These are phyloP conservation scores for Ampelomyces quisqualis DNA, from an alignment of 2,329 filamentous ascomycete species.

Conservation along the genomic window DNA sequence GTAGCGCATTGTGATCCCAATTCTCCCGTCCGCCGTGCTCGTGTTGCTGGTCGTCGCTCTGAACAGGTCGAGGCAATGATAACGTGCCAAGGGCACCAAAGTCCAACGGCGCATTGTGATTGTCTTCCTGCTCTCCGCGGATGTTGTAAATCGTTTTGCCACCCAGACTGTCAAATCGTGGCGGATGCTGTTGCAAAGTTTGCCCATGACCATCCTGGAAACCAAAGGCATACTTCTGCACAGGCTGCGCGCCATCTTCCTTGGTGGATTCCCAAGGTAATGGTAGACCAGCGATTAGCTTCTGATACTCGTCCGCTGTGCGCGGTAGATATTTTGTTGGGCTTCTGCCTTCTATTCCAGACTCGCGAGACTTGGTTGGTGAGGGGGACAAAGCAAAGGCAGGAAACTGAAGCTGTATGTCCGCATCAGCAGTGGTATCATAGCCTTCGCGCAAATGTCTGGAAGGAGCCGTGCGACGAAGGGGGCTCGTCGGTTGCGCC, in stretches of 20 bases:
- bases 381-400: constrained; percentile 17
- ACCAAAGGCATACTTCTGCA: background rate
- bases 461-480: constrained; percentile 17
- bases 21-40: constrained; percentile 5
- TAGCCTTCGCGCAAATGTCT: constrained; percentile 19
- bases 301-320: constrained; percentile 30
- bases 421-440: constrained; percentile 7
- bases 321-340: constrained; percentile 28
- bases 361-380: constrained; percentile 10
- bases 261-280: constrained; percentile 20
- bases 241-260: constrained; percentile 4
- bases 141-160: background rate
- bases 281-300: constrained; percentile 26
- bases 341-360: constrained; percentile 15
- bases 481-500: constrained; percentile 14
- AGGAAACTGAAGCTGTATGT: constrained; percentile 15
- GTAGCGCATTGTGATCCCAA: constrained; percentile 6
- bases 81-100: background rate
- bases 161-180: background rate
- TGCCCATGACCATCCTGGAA: background rate
- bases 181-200: background rate
- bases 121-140: constrained; percentile 5
- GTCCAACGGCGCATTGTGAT: constrained; percentile 12
- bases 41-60: constrained; percentile 17
- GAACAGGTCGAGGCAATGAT: constrained; percentile 11